Base-by-base conservation (phyloP, 495 filamentous ascomycete genomes). In the Venustampulla echinocandica region DNA sequence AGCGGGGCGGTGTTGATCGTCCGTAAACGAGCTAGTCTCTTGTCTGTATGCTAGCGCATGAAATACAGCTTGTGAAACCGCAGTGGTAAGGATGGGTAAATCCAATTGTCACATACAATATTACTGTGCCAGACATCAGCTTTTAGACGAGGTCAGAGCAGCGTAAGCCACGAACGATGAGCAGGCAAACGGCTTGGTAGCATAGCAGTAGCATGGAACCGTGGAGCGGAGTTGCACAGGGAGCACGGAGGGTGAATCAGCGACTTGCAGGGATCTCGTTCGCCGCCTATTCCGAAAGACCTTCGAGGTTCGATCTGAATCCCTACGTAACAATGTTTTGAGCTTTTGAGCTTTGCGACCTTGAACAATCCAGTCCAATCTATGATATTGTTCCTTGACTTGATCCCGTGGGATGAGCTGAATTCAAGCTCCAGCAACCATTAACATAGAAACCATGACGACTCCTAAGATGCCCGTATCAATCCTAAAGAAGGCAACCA, bases 11-110 rank as follows among this genome's bases (percentile, higher is more conserved):
- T n/a, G 55, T 55, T 44, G 56, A 46, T 45, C 39, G 40, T 57
- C 50, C 49, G 51, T 58, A 37, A 46, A 45, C 37, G 48, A 39
- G 55, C 45, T 53, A 55, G 56, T 50, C 49, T n/a, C n/a, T n/a
- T n/a, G n/a, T n/a, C n/a, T n/a, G n/a, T 59, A 59, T 52, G 56
- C 55, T 52, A 59, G 56, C 56, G 52, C 56, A 55, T 46, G 55
- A 50, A 53, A 20, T 35, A 24, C 21, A 18, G 43, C 45, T 46
- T 39, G 28, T 54, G 43, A 54, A 53, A 57, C 49, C 20, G 50
- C 46, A 33, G 43, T 35, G 43, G 54, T 50, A 36, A 44, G 50
- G 45, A 44, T 47, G 42, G 40, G 18, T 45, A 52, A 47, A 53
- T 43, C 17, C 23, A 21, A 17, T 37, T 20, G 27, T 28, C 42